Percentiles rank a stretch among this genome's conserved stretches.
phyloP scores from a whole-genome alignment of 2,329 filamentous ascomycete species.

The Chrysoporthe austroafricana region DNA sequence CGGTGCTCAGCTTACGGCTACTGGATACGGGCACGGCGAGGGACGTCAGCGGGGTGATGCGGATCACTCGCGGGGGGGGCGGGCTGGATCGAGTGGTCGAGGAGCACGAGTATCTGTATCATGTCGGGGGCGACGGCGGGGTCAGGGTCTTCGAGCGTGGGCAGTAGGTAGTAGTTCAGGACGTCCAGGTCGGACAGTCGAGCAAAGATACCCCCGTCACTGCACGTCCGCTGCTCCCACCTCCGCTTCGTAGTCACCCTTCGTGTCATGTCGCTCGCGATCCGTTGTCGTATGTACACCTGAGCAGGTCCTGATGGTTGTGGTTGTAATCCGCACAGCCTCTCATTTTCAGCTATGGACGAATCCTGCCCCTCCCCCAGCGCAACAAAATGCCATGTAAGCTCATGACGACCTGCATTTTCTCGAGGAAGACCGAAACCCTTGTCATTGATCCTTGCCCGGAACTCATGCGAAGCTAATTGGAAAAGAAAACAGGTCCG shows the following conservation, averaged over 20 bases:
- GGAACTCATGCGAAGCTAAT: constrained; percentile 27
- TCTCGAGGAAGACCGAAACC: constrained; percentile 26
- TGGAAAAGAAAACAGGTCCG: constrained; percentile 27
- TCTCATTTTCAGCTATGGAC: constrained; percentile 29
- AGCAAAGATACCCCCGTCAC: constrained; percentile 32
- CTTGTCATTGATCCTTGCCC: constrained; percentile 24
- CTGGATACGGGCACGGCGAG: constrained; percentile 87
- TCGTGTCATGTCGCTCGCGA: constrained; percentile 12
- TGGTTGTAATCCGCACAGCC: constrained; percentile 23
- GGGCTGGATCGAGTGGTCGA: constrained; percentile 41
- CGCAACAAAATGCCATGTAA: constrained; percentile 27
- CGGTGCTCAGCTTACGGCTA: constrained; percentile 71
- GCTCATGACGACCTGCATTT: constrained; percentile 29
- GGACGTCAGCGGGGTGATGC: constrained; percentile 87
- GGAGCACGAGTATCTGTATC: constrained; percentile 79
- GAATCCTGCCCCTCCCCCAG: constrained; percentile 20
- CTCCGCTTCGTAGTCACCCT: not conserved
- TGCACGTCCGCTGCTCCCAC: not conserved
- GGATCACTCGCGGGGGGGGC: constrained; percentile 66
- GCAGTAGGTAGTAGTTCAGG: constrained; percentile 43
- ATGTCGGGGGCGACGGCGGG: constrained; percentile 76
- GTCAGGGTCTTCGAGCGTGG: constrained; percentile 87
- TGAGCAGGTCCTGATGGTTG: constrained; percentile 11
- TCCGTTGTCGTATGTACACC: not conserved
- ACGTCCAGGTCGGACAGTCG: not conserved